Conservation (phyloP, 2,329 filamentous ascomycete genomes). For the Diaporthe vaccinii region DNA sequence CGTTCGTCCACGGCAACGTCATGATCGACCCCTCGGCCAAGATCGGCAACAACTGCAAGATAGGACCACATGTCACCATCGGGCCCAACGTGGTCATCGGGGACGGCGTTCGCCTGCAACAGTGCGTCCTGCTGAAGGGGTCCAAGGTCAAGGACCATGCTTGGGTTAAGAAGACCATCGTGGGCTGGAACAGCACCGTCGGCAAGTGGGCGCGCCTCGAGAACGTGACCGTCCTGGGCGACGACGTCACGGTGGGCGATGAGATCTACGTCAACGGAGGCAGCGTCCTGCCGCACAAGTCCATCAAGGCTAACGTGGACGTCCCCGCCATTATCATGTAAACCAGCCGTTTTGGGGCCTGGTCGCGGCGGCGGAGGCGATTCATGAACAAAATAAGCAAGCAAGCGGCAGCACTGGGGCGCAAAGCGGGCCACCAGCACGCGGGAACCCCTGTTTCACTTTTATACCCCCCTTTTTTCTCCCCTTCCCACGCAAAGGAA, state of each 20-base stretch:
- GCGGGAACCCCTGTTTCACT: constrained; percentile 22
- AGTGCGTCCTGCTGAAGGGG: constrained; percentile 88
- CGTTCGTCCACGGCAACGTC: constrained; percentile 93
- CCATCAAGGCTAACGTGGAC: constrained; percentile 98
- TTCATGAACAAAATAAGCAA: constrained; percentile 2
- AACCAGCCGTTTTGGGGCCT: constrained; percentile 41
- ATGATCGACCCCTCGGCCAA: constrained; percentile 94
- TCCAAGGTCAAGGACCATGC: constrained; percentile 99
- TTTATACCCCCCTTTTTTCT: constrained; percentile 38
- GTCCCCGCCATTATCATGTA: constrained; percentile 79
- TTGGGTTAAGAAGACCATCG: constrained; percentile 98
- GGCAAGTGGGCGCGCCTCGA: constrained; percentile 96
- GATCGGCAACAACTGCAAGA: constrained; percentile 98
- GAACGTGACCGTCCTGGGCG: constrained; percentile 97
- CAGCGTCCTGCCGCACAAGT: constrained; percentile 96
- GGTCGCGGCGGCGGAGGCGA: neutral
- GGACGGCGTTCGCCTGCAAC: constrained; percentile 93
- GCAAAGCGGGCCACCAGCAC: neutral
- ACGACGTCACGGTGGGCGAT: constrained; percentile 97
- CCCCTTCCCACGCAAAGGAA: constrained; percentile 22
- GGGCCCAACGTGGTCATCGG: constrained; percentile 93
- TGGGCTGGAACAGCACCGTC: constrained; percentile 97
- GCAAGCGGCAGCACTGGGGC: neutral
- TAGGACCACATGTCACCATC: constrained; percentile 96
- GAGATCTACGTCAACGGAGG: constrained; percentile 99